Evolutionary conservation across 805 yeast species (phyloP).

Genomic region (Wickerhamiella siamensis): DNA sequence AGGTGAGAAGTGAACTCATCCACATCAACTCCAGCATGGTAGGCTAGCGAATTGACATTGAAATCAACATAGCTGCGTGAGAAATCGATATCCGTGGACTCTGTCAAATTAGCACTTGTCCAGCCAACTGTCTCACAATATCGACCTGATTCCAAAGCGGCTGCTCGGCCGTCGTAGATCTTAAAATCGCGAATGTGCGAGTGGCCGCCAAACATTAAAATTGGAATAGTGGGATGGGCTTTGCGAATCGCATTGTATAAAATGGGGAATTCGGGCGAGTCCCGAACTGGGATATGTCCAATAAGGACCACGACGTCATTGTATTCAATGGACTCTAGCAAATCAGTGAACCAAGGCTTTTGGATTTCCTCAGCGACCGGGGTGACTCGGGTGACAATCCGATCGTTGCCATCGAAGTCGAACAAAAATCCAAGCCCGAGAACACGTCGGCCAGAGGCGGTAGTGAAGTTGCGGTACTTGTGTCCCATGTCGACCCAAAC

Average conservation of each 20-base stretch:
- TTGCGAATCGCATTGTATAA: slow-evolving; percentile 39
- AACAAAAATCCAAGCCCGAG: slow-evolving; percentile 68
- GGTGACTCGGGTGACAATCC: slow-evolving; percentile 41
- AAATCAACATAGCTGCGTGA: slow-evolving; percentile 69
- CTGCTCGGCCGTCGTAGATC: slow-evolving; percentile 45
- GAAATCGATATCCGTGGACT: slow-evolving; percentile 19
- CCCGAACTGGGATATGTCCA: slow-evolving; percentile 66
- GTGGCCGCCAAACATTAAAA: slow-evolving; percentile 88
- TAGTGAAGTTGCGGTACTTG: slow-evolving; percentile 47
- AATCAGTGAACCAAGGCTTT: slow-evolving; percentile 48
- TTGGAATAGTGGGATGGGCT: slow-evolving; percentile 44
- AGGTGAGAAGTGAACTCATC: slow-evolving; percentile 35
- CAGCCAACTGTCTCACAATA: slow-evolving; percentile 87
- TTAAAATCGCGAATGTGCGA: slow-evolving; percentile 79
- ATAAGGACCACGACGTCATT: slow-evolving; percentile 54
- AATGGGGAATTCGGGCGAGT: slow-evolving; percentile 37
- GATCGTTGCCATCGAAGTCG: slow-evolving; percentile 50
- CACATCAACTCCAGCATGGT: slow-evolving; percentile 30
- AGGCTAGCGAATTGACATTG: slow-evolving; percentile 51
- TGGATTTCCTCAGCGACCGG: slow-evolving; percentile 40
- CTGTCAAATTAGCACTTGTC: slow-evolving; percentile 36
- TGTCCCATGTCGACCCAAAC: slow-evolving; percentile 51
- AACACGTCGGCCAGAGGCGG: slow-evolving; percentile 37
- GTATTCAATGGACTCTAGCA: slow-evolving; percentile 19
- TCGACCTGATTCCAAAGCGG: slow-evolving; percentile 77